phyloP scores from a whole-genome alignment of 192 early-diverging fungal genomes.

The Backusella psychrophila region DNA sequence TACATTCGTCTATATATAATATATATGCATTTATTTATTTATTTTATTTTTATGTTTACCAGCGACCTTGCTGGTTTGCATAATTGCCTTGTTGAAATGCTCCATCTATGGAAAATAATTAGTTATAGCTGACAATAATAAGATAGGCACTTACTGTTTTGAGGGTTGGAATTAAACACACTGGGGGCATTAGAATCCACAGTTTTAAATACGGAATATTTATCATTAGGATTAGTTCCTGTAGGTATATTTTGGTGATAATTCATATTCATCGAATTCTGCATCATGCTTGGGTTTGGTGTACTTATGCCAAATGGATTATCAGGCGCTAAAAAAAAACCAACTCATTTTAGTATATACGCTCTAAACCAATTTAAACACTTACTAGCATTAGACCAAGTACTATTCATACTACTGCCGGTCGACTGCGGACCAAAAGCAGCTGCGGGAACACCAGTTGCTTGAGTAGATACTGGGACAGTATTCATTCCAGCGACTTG shows the following conservation, averaged over 20 bases:
- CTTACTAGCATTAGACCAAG: conserved; percentile 32
- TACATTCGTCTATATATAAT: not conserved
- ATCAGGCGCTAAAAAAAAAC: conserved; percentile 23
- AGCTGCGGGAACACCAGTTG: not conserved
- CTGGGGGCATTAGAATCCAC: conserved; percentile 22
- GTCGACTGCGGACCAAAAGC: not conserved
- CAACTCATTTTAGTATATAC: not conserved
- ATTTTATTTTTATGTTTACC: not conserved
- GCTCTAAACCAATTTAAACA: not conserved
- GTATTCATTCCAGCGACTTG: not conserved
- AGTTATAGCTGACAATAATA: not conserved
- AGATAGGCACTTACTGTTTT: not conserved
- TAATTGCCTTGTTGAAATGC: not conserved
- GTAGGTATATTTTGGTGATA: not conserved
- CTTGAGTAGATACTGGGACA: not conserved
- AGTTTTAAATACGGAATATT: conserved; percentile 32
- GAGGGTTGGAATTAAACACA: conserved; percentile 21
- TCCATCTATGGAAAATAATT: not conserved
- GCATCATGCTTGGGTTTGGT: not conserved
- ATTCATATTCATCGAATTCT: not conserved
- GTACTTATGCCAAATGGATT: conserved; percentile 32
- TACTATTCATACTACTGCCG: conserved; percentile 6
- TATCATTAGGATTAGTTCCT: conserved; percentile 17
- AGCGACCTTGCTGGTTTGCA: not conserved
- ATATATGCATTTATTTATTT: not conserved